phyloP scores from a whole-genome alignment of 176 grass and related monocot species.

The Panicum miliaceum region DNA sequence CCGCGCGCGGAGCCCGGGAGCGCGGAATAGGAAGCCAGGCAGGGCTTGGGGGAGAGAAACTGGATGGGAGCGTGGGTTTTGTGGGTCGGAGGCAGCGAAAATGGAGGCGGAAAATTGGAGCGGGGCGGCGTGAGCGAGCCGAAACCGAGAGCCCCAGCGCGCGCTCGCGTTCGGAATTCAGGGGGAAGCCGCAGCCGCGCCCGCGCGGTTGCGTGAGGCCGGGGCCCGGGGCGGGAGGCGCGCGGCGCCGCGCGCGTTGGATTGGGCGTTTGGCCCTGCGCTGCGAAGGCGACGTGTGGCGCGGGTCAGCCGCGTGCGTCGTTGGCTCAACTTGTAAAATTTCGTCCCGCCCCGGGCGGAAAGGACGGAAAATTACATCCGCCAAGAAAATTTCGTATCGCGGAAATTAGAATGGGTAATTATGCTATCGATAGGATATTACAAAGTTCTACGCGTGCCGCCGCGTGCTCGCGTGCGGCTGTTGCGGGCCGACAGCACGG shows the following conservation, averaged over 20 bases:
- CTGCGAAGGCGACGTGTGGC: not conserved
- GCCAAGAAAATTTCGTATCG: no score
- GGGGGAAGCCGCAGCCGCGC: not conserved
- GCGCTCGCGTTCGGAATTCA: slow-evolving; percentile 53
- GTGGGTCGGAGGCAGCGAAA: slow-evolving; percentile 33
- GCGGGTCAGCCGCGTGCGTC: not conserved
- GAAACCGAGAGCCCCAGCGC: slow-evolving; percentile 11
- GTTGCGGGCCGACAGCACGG: no score
- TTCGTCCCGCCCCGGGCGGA: no score
- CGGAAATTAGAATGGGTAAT: no score
- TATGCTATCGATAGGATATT: no score
- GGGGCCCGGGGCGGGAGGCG: not conserved
- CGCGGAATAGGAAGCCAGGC: not conserved
- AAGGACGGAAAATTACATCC: no score
- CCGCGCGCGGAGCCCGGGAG: not conserved
- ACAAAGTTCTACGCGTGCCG: no score
- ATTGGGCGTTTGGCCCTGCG: not conserved
- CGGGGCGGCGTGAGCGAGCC: not conserved
- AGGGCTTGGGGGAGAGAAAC: not conserved
- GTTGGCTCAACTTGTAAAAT: not conserved
- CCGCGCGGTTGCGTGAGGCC: not conserved
- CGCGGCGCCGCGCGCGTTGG: not conserved
- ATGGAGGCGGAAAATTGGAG: slow-evolving; percentile 1
- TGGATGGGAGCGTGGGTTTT: not conserved
- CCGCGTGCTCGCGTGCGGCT: no score